These are phyloP conservation scores for Penicillium egyptiacum DNA, from an alignment of 495 filamentous ascomycete genomes.

Conservation along the genomic window DNA sequence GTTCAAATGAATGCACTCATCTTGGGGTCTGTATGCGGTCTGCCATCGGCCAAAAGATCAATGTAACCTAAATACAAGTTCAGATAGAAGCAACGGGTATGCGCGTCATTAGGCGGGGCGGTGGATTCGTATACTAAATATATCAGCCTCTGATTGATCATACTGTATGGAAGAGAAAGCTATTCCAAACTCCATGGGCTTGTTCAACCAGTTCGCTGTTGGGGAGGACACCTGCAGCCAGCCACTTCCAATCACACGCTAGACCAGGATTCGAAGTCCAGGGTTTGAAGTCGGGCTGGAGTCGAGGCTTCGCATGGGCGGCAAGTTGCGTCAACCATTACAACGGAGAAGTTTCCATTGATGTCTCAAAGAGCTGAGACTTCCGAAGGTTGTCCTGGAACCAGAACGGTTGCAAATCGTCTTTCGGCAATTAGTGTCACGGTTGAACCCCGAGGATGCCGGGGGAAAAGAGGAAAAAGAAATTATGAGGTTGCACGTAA, in stretches of 20 bases:
- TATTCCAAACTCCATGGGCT: neutral
- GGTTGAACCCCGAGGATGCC: constrained; percentile 4
- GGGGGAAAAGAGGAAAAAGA: neutral
- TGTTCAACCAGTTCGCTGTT: constrained; percentile 18
- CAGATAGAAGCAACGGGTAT: neutral
- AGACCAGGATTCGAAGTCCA: constrained; percentile 23
- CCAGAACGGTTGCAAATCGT: neutral
- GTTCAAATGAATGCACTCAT: neutral
- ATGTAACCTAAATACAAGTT: neutral
- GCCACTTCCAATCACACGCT: constrained; percentile 28
- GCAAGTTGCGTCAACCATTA: constrained; percentile 10
- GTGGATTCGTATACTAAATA: neutral
- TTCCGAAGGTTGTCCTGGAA: constrained; percentile 6
- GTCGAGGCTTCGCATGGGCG: constrained; percentile 19
- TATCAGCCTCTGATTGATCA: neutral
- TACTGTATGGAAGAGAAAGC: neutral
- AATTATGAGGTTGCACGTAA: constrained; percentile 4
- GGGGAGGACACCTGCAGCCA: constrained; percentile 23
- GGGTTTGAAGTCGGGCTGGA: constrained; percentile 24
- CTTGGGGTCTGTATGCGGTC: neutral
- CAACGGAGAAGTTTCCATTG: constrained; percentile 8
- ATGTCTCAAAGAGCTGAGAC: constrained; percentile 18
- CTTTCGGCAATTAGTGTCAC: constrained; percentile 7
- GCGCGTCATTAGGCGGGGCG: neutral
- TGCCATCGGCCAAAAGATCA: neutral